Evolutionary conservation across 768 basidiomycete genomes (phyloP), one percentile per base, ranked within the genome.

Genomic region (Sporobolomyces phaffii): DNA sequence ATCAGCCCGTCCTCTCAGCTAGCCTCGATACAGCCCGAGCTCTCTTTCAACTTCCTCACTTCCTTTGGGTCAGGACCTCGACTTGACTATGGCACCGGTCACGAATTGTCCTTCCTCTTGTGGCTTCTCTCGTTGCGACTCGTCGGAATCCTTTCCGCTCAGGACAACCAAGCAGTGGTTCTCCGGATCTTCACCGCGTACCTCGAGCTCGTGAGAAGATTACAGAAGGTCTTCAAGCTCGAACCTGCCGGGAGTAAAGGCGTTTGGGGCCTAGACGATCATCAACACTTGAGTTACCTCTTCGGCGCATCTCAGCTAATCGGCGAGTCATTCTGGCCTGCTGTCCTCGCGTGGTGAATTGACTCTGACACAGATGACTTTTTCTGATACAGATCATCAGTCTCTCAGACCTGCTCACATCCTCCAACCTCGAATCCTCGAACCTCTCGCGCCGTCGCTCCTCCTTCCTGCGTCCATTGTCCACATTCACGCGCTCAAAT

Each of bases 231-330:
- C 33, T 99, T 97, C 76, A 84, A 82, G 58, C 84, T 99, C 14
- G 96, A 99, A 78, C 96, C 96, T 14, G 96, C 96, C 5, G 96
- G 96, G 13, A 93, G 90, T 67, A 96, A 98, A 75, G 96, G 96
- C 8, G 96, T 98, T 0, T 99, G 94, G 96, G 96, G 96, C 2
- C 80, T 99, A 38, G 76, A 77, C 56, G 76, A 77, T 29, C 69
- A 72, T 47, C 70, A 71, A 54, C 70, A 96, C 78, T 81, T 98
- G 47, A 86, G 87, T 8, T 96, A 96, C 75, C 82, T 94, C 7
- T 91, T 94, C 76, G 93, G 93, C 15, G 91, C 91, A 69, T 90
- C 85, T 3, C 90, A 98, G 78, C 82, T 97, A 3, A 64, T 82
- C 75, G 78, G 77, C 76, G 44, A 54, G 73, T 72, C 15, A 2